Evolutionary conservation across 2,329 filamentous ascomycete species (phyloP).

Genomic region (Xylaria arbuscula): DNA sequence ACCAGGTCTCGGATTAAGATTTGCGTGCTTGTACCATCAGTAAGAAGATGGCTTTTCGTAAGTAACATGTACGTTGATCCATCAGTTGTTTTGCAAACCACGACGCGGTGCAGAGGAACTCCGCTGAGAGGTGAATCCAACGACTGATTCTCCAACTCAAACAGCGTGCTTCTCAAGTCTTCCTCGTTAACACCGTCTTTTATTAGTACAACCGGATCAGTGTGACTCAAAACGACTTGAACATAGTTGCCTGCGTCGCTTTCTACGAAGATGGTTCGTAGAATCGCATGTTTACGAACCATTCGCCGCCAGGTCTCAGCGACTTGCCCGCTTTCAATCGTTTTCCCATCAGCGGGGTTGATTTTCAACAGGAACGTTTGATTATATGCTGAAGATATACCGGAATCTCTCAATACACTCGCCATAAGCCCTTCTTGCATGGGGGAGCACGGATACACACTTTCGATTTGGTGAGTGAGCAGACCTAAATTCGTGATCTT

Average conservation of each 20-base stretch:
- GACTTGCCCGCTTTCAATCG: slow-evolving; percentile 11
- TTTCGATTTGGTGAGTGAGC: slow-evolving; percentile 14
- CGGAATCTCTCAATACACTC: slow-evolving; percentile 21
- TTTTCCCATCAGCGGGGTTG: background rate
- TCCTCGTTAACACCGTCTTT: slow-evolving; percentile 7
- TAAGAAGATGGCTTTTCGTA: slow-evolving; percentile 26
- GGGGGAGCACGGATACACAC: slow-evolving; percentile 25
- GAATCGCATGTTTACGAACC: slow-evolving; percentile 21
- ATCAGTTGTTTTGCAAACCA: slow-evolving; percentile 17
- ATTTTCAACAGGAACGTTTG: slow-evolving; percentile 20
- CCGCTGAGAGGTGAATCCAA: slow-evolving; percentile 19
- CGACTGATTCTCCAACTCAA: slow-evolving; percentile 25
- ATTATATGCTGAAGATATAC: slow-evolving; percentile 17
- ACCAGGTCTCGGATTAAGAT: slow-evolving; percentile 19
- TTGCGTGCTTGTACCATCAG: slow-evolving; percentile 17
- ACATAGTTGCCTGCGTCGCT: slow-evolving; percentile 19
- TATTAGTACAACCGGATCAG: slow-evolving; percentile 9
- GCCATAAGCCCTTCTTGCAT: slow-evolving; percentile 27
- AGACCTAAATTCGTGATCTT: slow-evolving; percentile 4
- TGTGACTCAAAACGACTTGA: slow-evolving; percentile 22
- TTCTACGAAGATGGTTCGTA: slow-evolving; percentile 28
- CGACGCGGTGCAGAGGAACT: slow-evolving; percentile 21
- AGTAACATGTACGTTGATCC: slow-evolving; percentile 21
- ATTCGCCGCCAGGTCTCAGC: slow-evolving; percentile 16
- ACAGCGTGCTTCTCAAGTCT: slow-evolving; percentile 14